These are phyloP conservation scores for Diutina rugosa DNA, from an alignment of 1,139 yeast genomes.

Conservation along the genomic window DNA sequence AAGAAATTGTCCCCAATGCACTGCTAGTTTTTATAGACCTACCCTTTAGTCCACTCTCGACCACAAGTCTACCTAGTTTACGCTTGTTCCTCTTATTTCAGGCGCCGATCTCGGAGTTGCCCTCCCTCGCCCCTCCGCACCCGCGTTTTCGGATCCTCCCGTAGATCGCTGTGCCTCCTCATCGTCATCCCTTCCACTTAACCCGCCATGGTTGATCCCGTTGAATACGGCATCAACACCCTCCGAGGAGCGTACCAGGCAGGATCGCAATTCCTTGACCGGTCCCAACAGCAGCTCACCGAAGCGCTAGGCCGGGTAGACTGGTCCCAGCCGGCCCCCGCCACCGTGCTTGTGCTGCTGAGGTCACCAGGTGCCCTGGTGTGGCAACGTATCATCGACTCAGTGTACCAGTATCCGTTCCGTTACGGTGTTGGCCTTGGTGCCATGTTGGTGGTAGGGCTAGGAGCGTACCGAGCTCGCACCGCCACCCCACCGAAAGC, in stretches of 20 bases:
- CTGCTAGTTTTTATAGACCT: too few relatives aligned
- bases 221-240: neutral
- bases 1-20: too few relatives aligned
- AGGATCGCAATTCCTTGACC: neutral
- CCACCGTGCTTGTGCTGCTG: neutral
- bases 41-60: too few relatives aligned
- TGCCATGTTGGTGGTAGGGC: neutral
- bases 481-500: neutral
- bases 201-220: neutral
- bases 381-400: neutral
- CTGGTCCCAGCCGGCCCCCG: neutral
- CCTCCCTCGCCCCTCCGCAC: neutral
- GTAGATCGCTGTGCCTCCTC: neutral
- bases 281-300: neutral
- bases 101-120: too few relatives aligned
- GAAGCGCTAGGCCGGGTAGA: neutral
- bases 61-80: too few relatives aligned
- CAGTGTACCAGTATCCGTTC: neutral
- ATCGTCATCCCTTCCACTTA: neutral
- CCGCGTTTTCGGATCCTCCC: neutral
- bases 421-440: neutral
- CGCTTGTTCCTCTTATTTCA: too few relatives aligned
- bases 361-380: neutral
- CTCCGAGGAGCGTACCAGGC: neutral
- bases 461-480: neutral